Base-by-base conservation (phyloP, 2,329 filamentous ascomycete species). In the Fusarium tupiense region DNA sequence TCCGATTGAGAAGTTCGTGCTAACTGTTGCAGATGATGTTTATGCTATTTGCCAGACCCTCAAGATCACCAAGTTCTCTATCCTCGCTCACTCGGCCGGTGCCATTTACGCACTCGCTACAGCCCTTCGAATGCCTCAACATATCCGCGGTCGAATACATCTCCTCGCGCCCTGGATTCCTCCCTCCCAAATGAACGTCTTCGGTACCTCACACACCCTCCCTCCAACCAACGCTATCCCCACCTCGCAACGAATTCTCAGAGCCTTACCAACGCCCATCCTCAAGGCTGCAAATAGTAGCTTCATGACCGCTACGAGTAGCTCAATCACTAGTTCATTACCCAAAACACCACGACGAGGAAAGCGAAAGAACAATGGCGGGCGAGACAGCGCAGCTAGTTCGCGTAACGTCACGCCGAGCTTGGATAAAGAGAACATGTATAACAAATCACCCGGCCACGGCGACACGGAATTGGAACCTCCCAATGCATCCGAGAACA, bases 41-140 rank as follows among this genome's bases (percentile, higher is more conserved):
- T 93, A 97, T 68, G 92, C 95, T 60, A 97, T 99, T 67, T 99
- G 96, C 81, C 94, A 98, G 79, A 88, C 93, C 20, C 88, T 99
- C 50, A 95, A 94, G 76, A 97, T 99, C 73, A 96, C 92, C 17
- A 97, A 98, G 76, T 99, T 99, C 81, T 98, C 96, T 12, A 93
- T 99, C 26, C 88, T 99, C 4, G 96, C 96, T 5, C 96, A 99
- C 82, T 98, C 96, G 2, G 96, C 96, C 2, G 96, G 96, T 22
- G 96, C 96, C n/a, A 97, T 99, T 60, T 99, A 99, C 80, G 96
- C 96, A 5, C 89, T 99, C 24, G 96, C 96, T 0, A 98, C 96
- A 1, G 96, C 96, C 0, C 87, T 99, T 50, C 93, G 96, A 50
- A 97, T 99, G 90, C 96, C 96, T 8, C 95, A 98, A 78, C 94